Evolutionary conservation across 2,329 filamentous ascomycete genomes (phyloP).

Genomic region (Aspergillus tubingensis): DNA sequence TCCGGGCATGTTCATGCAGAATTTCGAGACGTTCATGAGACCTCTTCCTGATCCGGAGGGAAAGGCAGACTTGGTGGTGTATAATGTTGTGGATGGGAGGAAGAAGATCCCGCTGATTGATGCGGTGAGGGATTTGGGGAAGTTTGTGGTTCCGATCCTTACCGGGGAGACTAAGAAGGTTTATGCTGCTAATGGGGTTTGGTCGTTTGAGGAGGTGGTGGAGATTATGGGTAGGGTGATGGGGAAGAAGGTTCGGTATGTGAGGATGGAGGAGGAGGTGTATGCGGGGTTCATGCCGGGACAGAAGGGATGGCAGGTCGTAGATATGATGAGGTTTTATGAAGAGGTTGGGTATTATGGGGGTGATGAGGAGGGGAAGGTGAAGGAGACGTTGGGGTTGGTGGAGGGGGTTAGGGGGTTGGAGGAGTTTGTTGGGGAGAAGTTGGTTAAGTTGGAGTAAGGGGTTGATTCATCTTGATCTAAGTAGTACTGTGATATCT

Average conservation of each 20-base stretch:
- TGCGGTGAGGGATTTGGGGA: slow-evolving; percentile 39
- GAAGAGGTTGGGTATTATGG: slow-evolving; percentile 43
- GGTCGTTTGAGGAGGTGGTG: slow-evolving; percentile 35
- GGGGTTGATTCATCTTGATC: neutral
- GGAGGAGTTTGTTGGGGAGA: slow-evolving; percentile 34
- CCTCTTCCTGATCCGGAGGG: slow-evolving; percentile 13
- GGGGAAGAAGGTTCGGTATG: slow-evolving; percentile 41
- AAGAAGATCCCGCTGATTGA: slow-evolving; percentile 36
- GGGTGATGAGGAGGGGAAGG: slow-evolving; percentile 30
- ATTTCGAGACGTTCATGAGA: slow-evolving; percentile 35
- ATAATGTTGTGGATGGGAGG: slow-evolving; percentile 23
- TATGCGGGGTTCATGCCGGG: slow-evolving; percentile 24
- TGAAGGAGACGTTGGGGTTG: slow-evolving; percentile 31
- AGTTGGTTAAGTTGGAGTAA: neutral
- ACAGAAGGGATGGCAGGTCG: slow-evolving; percentile 14
- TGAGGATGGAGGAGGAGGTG: slow-evolving; percentile 27
- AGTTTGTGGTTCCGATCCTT: slow-evolving; percentile 41
- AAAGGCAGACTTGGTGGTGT: slow-evolving; percentile 30
- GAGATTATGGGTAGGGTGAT: slow-evolving; percentile 36
- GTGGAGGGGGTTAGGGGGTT: slow-evolving; percentile 38
- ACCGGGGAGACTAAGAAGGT: slow-evolving; percentile 36
- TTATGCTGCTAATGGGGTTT: slow-evolving; percentile 36
- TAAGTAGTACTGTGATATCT: neutral
- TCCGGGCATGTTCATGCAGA: slow-evolving; percentile 59
- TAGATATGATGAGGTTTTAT: slow-evolving; percentile 30